Evolutionary conservation across 495 filamentous ascomycete species (phyloP), one percentile per base, ranked within the genome.

Genomic region (Elaphomyces granulatus): DNA sequence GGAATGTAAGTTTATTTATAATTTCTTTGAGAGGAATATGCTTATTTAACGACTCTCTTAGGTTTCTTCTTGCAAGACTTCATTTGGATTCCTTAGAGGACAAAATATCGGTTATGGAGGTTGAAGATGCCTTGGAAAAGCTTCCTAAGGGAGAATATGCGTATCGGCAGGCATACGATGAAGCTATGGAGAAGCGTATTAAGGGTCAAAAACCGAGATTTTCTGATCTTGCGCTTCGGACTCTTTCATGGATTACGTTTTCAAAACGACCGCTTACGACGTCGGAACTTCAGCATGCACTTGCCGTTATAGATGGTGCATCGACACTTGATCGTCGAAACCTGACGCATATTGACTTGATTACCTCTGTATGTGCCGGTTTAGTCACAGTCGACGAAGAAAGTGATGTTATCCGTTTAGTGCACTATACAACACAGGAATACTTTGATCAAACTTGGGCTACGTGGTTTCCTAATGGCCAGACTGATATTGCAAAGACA

Each of bases 161-260:
- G 14, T n/a, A 46, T 36, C 38, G 42, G 23, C 10, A 34, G 15
- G 49, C 54, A 20, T 66, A 68, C 36, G 44, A 60, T 16, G 49
- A 59, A 37, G 58, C 58, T 4, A 60, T 65, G 54, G 34, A 45
- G 17, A n/a, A n/a, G n/a, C 49, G 63, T 10, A 63, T 68, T 15
- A 47, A 58, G 18, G 47, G 47, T 32, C 58, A 63, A 26, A 39
- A 44, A 2, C 14, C 36, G 18, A 52, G 45, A 10, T 43, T 51
- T 19, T 47, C 48, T 14, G 35, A 46, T 15, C 54, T 59, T 36
- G 54, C 56, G 9, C 36, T 46, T 34, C 40, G 46, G 33, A 50
- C 53, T 54, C 44, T 46, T 32, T 38, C 44, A 19, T 21, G 54
- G 68, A 34, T 48, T 67, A 20, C 36, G 45, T 52, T 45, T 41